Percentiles rank a stretch among this genome's conserved stretches.
These are phyloP conservation scores for Microsporum audouinii DNA, from an alignment of 2,329 filamentous ascomycete genomes.

Conservation along the genomic window DNA sequence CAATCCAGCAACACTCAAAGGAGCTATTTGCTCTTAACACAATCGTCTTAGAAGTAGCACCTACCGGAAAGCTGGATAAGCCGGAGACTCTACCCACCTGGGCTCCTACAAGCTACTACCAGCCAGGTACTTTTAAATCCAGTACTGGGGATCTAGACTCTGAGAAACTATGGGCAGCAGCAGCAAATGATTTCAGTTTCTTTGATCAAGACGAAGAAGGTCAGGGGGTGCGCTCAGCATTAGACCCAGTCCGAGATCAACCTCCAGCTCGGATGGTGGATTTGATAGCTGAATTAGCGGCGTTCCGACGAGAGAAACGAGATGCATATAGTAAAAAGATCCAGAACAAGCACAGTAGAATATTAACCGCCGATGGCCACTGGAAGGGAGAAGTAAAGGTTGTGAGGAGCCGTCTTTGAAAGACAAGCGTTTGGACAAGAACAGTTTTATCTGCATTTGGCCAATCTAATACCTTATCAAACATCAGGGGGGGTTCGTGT, in stretches of 20 bases:
- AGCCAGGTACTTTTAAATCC: conserved; percentile 39
- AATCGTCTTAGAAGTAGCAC: conserved; percentile 46
- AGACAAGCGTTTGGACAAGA: neutral
- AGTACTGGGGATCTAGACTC: conserved; percentile 49
- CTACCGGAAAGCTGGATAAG: conserved; percentile 17
- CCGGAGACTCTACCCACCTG: conserved; percentile 22
- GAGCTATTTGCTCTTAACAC: conserved; percentile 44
- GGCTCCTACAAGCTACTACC: conserved; percentile 36
- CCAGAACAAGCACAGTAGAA: too few species aligned
- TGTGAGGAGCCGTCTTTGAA: conserved; percentile 33
- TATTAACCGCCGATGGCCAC: conserved; percentile 39
- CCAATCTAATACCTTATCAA: conserved; percentile 2
- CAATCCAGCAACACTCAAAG: conserved; percentile 39
- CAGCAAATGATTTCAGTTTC: conserved; percentile 50
- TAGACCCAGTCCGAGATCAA: neutral
- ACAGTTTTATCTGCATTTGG: neutral
- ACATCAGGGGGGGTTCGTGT: neutral
- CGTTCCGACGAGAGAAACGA: conserved; percentile 44
- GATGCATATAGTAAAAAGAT: conserved; percentile 30
- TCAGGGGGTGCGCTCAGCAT: conserved; percentile 20
- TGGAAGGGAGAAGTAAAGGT: conserved; percentile 51
- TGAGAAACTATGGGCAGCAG: conserved; percentile 49
- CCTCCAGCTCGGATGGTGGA: conserved; percentile 29
- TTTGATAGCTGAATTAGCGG: conserved; percentile 43
- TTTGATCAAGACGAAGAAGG: conserved; percentile 46